Evolutionary conservation across 225 moss, liverwort and hornwort genomes (phyloP), one percentile per base, ranked within the genome.

Genomic region (Marchantia polymorpha): DNA sequence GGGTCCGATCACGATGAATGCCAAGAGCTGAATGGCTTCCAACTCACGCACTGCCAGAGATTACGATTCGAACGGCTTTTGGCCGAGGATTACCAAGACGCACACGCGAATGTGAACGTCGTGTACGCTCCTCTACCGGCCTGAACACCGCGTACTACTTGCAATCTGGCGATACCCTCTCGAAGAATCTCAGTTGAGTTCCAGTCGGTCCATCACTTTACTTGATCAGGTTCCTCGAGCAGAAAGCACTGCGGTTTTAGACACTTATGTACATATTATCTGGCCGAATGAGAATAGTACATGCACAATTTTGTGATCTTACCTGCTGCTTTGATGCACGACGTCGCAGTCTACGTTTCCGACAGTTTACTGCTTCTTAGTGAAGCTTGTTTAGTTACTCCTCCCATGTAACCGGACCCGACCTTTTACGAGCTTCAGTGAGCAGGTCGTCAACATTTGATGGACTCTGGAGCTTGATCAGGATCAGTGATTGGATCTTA

Each of bases 381-480:
- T 64, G 23, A 64, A 23, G 64, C n/a, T 64, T 64, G 25, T 25
- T 5, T 25, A 25, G 26, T 23, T 64, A 64, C 23, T 64, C 4
- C 23, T 22, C 25, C 12, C n/a, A 7, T 64, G 64, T 27, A 25
- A 4, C 27, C 11, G 5, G 64, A 64, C 8, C 22, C 25, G 64
- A 64, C 23, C 23, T n/a, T 23, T 64, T 7, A 64, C 26, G 9
- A 64, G 64, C 64, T 12, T 9, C 64, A 20, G 23, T 25, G 64
- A 64, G 64, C 64, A 25, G 7, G 7, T 64, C 22, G n/a, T 64
- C 13, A 64, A 64, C 64, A 7, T 64, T 12, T 64, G 64, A 23
- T 64, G 64, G 23, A 63, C 23, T 63, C 64, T 64, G 64, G 25
- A 64, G n/a, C 25, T 64, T 64, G 64, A 64, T 64, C 64, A 64